A percentile compares a stretch with the other conserved stretches of the same genome.
Evolutionary conservation across 2,329 filamentous ascomycete species (phyloP).

Genomic region (Didymella segeticola): DNA sequence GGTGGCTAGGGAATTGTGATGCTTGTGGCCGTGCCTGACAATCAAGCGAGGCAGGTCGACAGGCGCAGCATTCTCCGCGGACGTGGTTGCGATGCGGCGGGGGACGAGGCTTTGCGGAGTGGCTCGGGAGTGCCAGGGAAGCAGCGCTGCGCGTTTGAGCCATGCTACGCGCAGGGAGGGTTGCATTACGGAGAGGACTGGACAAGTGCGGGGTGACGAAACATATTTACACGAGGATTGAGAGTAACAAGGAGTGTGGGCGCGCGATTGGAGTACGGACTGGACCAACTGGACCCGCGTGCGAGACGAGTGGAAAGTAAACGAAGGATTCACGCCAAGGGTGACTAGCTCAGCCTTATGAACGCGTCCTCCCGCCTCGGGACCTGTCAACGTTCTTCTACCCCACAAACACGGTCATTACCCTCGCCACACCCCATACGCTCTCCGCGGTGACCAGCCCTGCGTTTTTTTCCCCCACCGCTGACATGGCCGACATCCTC

Average conservation of each 20-base stretch:
- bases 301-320: constrained; percentile 4
- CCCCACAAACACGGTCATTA: constrained; percentile 1
- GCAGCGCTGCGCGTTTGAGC: constrained; percentile 24
- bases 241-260: background rate
- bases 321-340: constrained; percentile 26
- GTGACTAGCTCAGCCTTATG: constrained; percentile 29
- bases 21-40: constrained; percentile 39
- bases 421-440: background rate
- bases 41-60: constrained; percentile 38
- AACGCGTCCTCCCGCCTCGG: constrained; percentile 7
- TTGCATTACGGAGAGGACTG: constrained; percentile 34
- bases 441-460: too few relatives aligned
- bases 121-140: constrained; percentile 31
- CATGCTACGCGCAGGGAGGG: constrained; percentile 32
- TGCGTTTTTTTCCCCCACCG: too few relatives aligned
- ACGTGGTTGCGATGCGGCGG: constrained; percentile 39
- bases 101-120: constrained; percentile 32
- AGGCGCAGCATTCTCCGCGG: constrained; percentile 29
- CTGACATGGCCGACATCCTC: constrained; percentile 80
- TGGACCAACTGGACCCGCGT: too few relatives aligned
- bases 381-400: constrained; percentile 2
- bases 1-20: constrained; percentile 69
- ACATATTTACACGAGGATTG: constrained; percentile 34
- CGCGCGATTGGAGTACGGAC: too few relatives aligned
- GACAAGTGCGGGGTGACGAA: background rate